phyloP scores from a whole-genome alignment of 2,329 filamentous ascomycete species.

The Penicillium sp. region DNA sequence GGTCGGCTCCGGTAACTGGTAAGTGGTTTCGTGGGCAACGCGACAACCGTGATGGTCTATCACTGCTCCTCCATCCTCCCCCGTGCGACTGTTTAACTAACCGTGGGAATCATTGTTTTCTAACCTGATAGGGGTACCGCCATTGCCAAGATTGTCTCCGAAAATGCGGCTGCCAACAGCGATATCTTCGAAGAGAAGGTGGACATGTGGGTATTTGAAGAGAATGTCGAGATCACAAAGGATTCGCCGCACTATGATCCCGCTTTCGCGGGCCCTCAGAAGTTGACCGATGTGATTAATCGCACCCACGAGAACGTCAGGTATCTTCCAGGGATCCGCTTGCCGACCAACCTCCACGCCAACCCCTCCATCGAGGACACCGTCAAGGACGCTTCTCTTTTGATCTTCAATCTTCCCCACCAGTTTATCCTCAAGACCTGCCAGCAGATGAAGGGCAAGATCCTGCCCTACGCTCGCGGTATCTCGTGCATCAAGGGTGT shows the following conservation, averaged over 20 bases:
- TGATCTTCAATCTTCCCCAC: conserved; percentile 96
- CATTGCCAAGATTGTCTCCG: conserved; percentile 94
- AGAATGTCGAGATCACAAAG: conserved; percentile 74
- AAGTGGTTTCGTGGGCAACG: conserved; percentile 22
- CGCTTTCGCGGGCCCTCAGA: conserved; percentile 73
- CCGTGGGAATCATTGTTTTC: conserved; percentile 42
- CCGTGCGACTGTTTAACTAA: not conserved
- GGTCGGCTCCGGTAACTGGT: conserved; percentile 97
- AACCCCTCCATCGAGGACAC: conserved; percentile 61
- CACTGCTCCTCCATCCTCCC: not conserved
- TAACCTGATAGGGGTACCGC: conserved; percentile 74
- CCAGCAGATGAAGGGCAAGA: conserved; percentile 80
- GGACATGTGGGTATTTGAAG: conserved; percentile 99
- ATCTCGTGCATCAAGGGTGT: conserved; percentile 99
- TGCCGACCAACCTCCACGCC: conserved; percentile 69
- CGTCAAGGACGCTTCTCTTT: conserved; percentile 79
- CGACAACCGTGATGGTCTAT: not conserved
- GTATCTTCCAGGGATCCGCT: conserved; percentile 84
- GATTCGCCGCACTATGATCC: conserved; percentile 73
- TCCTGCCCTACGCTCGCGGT: conserved; percentile 86
- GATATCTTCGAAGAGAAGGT: conserved; percentile 85
- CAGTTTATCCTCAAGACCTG: conserved; percentile 85
- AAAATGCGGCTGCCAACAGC: conserved; percentile 78
- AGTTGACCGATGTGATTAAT: conserved; percentile 92
- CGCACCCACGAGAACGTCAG: conserved; percentile 93